Base-by-base conservation (phyloP, 1,139 yeast species). In the Pichia sp. region DNA sequence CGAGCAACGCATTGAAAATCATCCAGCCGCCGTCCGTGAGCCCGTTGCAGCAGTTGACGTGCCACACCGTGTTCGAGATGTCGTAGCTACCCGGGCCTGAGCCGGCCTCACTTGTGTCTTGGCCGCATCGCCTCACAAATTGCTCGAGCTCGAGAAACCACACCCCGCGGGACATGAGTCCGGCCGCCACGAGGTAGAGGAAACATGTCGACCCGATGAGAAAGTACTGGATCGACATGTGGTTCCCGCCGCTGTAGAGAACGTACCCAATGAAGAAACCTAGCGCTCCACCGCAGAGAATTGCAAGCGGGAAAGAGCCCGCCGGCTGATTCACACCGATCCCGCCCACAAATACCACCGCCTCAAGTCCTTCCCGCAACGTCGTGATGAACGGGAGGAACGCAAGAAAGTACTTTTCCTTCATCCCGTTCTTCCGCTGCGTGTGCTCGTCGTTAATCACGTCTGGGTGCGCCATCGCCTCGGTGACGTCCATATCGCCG, bases 81-180 rank as follows among this genome's bases (percentile, higher is more conserved):
- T 92, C 95, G 71, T 92, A 92, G 1, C 97, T 87, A 8, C 98
- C 98, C 1, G 98, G 96, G 0, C 98, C 98, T 53, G 84, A 80
- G 6, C 98, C 98, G 10, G 82, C 81, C 71, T 92, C 98, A 49
- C 93, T 80, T 61, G 89, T 92, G 68, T 92, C 97, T 58, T 88
- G 83, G 2, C 96, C 97, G 68, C 93, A 80, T 60, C 72, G 70
- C 60, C 81, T 76, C 47, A 85, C 82, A 70, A 79, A 87, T 56
- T 72, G 70, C 68, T 88, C 88, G 55, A 85, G 73, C 69, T 92
- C 96, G 58, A 90, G 79, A 70, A 84, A 89, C 97, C 97, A 92
- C 40, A 92, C 80, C 40, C 96, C 96, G 62, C 90, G 81, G 10
- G 97, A 89, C 72, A 89, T 84, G 61, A 92, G 79, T 19, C 97